Evolutionary conservation across 73 alveolate species (phyloP).

Genomic region (Stentor roeselii): DNA sequence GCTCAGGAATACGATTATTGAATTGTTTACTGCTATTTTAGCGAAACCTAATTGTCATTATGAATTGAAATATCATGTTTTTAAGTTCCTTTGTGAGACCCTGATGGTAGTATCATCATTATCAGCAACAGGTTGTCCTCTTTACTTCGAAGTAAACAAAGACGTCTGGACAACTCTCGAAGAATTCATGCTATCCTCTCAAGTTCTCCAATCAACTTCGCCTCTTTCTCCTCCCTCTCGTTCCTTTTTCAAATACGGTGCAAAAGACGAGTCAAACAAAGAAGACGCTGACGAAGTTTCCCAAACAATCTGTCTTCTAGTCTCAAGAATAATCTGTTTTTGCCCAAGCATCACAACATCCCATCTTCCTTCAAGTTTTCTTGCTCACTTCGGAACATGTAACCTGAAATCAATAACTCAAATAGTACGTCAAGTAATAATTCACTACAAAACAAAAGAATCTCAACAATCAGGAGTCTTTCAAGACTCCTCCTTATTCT

Average conservation of each 20-base stretch:
- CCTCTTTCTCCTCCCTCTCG: not conserved
- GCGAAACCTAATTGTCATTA: not conserved
- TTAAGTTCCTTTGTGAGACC: conserved; percentile 7
- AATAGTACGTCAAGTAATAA: not conserved
- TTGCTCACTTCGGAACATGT: not conserved
- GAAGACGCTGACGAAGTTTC: conserved; percentile 18
- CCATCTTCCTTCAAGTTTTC: conserved; percentile 1
- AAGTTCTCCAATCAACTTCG: not conserved
- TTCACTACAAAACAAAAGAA: not conserved
- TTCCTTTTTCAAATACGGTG: not conserved
- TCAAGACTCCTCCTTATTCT: not conserved
- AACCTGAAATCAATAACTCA: not conserved
- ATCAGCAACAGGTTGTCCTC: conserved; percentile 2
- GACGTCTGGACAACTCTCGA: conserved; percentile 15
- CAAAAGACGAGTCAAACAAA: conserved; percentile 10
- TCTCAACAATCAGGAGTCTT: not conserved
- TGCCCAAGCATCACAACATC: conserved; percentile 11
- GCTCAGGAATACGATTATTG: not conserved
- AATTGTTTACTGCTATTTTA: not conserved
- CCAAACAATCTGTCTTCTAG: not conserved
- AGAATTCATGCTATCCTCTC: not conserved
- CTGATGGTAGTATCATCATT: not conserved
- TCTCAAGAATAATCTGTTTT: not conserved
- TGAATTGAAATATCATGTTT: not conserved
- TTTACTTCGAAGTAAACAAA: conserved; percentile 8